Percentiles rank a stretch among this genome's conserved stretches.
These are phyloP conservation scores for Trichoderma sp. DNA, from an alignment of 2,329 filamentous ascomycete species.

Conservation along the genomic window DNA sequence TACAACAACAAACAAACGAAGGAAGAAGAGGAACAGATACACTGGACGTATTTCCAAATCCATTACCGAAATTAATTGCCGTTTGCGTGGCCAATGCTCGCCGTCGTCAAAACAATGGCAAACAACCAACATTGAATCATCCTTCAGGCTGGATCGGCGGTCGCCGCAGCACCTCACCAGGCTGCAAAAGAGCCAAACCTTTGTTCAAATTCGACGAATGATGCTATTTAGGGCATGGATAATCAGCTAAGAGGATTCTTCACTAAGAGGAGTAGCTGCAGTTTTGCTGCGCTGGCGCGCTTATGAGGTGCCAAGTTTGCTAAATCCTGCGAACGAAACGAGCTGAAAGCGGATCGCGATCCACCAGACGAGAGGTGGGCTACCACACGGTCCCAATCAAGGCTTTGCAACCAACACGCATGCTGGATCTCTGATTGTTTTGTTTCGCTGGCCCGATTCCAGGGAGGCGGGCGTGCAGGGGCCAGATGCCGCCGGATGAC, in stretches of 20 bases:
- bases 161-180: neutral
- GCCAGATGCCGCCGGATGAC: neutral
- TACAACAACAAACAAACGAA: neutral
- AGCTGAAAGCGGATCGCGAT: constrained; percentile 4
- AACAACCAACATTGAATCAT: neutral
- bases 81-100: neutral
- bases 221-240: neutral
- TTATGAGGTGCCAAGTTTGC: neutral
- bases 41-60: neutral
- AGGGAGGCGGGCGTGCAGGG: neutral
- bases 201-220: neutral
- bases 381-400: neutral
- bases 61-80: neutral
- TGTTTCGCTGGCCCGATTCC: neutral
- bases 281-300: constrained; percentile 3
- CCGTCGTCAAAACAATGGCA: neutral
- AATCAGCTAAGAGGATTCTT: neutral
- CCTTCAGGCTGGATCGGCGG: neutral
- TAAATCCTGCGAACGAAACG: neutral
- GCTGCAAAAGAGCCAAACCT: neutral
- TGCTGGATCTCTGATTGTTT: neutral
- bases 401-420: neutral
- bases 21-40: neutral
- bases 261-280: neutral
- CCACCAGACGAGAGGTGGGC: neutral